A percentile compares a stretch with the other conserved stretches of the same genome.
Evolutionary conservation across 768 basidiomycete species (phyloP).

Genomic region (Panaeolus papilionaceus): DNA sequence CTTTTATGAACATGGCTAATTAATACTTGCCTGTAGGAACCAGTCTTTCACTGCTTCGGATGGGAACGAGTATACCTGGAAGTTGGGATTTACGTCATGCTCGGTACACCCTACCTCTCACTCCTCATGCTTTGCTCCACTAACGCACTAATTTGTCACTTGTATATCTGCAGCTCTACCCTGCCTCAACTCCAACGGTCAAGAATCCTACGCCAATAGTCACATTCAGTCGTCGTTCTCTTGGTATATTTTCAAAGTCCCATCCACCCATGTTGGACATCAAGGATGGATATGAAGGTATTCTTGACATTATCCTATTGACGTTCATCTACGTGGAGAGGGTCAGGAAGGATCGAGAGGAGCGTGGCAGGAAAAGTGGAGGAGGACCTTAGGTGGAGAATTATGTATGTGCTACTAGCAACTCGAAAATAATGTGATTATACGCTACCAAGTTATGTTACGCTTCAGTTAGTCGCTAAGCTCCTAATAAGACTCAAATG

Average conservation of each 20-base stretch:
- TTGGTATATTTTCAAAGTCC: background rate
- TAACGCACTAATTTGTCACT: background rate
- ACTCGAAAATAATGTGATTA: too few species aligned
- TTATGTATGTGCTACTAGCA: too few species aligned
- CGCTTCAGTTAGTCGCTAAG: too few species aligned
- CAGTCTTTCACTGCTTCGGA: background rate
- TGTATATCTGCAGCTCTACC: background rate
- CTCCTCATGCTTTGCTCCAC: background rate
- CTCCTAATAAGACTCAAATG: too few species aligned
- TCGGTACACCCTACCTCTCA: background rate
- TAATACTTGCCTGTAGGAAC: background rate
- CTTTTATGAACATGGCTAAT: background rate
- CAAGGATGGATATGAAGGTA: background rate
- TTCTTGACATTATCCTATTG: background rate
- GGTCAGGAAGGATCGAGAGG: background rate
- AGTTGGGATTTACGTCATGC: background rate
- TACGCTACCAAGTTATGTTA: too few species aligned
- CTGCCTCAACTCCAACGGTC: background rate
- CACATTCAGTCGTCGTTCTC: background rate
- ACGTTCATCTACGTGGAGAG: background rate
- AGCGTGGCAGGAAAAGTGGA: background rate
- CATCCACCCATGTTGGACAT: background rate
- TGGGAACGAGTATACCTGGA: background rate
- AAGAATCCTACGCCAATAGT: background rate
- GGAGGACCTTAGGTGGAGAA: background rate